Evolutionary conservation across 768 basidiomycete species (phyloP), one percentile per base, ranked within the genome.

Genomic region (Dentipellis fragilis): DNA sequence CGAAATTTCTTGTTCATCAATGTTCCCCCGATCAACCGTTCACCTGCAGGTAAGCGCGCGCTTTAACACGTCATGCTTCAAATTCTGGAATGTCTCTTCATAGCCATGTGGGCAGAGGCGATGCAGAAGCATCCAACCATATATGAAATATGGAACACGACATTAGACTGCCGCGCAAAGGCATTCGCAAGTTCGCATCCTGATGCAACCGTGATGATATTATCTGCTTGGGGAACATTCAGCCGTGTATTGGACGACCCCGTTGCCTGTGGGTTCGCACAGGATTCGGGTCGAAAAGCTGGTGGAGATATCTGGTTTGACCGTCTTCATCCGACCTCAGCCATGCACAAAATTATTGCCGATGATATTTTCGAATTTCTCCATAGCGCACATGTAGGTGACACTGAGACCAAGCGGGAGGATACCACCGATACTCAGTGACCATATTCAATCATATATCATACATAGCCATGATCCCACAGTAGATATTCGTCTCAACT

Each of bases 1-100:
- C 68, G 72, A 9, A 74, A 81, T 60, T 85, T 85, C 64, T 60
- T 84, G 7, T 78, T 85, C 62, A 69, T 84, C 23, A 80, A 83
- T 58, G 71, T 83, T 1, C 82, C 83, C 2, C 78, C 83, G 0
- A 74, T 83, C 14, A 61, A 77, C 29, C 68, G 74, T 29, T 68
- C 72, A n/a, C 82, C 82, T 1, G 75, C 72, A 9, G 58, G 68
- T 69, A 42, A 29, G 57, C 59, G 39, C 46, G 17, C 34, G 10
- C 17, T 49, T 22, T 12, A 16, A 23, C 23, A 37, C 29, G 23
- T 5, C 51, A 50, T 35, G 23, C 38, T n/a, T 40, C 37, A 21
- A 4, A 42, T 42, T 19, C 14, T 42, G 40, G 14, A 14, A 2
- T 29, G 6, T 3, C 6, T 29, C 29, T 29, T 29, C 6, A 6